phyloP scores from a whole-genome alignment of 352 stramenopile genomes.

The Phytophthora cajani region DNA sequence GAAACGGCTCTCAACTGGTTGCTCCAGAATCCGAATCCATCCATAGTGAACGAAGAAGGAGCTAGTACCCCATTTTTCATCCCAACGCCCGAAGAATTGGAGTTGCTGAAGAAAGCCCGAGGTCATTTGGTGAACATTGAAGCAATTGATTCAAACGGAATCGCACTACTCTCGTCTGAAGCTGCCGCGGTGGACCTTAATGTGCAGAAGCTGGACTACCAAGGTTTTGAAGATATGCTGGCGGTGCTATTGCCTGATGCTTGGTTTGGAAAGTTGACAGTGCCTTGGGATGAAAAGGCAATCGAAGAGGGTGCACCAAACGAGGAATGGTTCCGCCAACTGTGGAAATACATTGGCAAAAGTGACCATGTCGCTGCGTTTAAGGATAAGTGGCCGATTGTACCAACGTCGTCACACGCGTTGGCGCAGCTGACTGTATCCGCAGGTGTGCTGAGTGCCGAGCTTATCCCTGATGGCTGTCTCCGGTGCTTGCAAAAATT shows the following conservation, averaged over 20 bases:
- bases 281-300: constrained; percentile 28
- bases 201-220: constrained; percentile 53
- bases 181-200: constrained; percentile 45
- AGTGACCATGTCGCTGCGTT: constrained; percentile 50
- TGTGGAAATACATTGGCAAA: constrained; percentile 69
- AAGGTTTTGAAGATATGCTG: constrained; percentile 66
- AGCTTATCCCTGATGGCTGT: constrained; percentile 57
- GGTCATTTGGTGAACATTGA: constrained; percentile 51
- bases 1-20: constrained; percentile 73
- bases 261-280: constrained; percentile 50
- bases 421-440: constrained; percentile 48
- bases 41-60: constrained; percentile 28
- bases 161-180: constrained; percentile 47
- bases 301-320: constrained; percentile 22
- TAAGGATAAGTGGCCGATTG: constrained; percentile 74
- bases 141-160: constrained; percentile 32
- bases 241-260: constrained; percentile 48
- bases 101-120: constrained; percentile 45
- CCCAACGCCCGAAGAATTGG: constrained; percentile 50
- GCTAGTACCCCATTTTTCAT: constrained; percentile 47
- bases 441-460: constrained; percentile 57
- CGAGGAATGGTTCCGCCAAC: constrained; percentile 64
- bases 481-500: constrained; percentile 55
- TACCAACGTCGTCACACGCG: constrained; percentile 56
- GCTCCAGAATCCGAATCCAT: constrained; percentile 61